Base-by-base conservation (phyloP, 805 yeast genomes). In the Lipomyces kockii region DNA sequence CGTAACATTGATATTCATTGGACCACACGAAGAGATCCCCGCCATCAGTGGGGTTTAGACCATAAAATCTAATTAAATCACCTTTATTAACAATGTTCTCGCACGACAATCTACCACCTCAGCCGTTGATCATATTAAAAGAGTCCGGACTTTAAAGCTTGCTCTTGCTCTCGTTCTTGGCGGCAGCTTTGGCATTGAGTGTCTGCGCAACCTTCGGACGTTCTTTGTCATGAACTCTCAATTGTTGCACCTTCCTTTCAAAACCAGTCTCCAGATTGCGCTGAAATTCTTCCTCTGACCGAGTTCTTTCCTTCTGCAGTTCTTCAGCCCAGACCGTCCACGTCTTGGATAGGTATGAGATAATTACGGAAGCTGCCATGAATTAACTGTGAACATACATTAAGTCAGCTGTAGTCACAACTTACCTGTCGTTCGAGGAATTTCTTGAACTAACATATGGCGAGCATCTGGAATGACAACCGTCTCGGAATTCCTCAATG, bases 371-470 rank as follows among this genome's bases (percentile, higher is more conserved):
- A 8, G 54, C 69, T 56, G 35, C 1, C 8, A 51, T 49, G 58
- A 66, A 5, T 14, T 14, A n/a, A 12, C 32, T 8, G 49, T 58
- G 35, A 17, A 37, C 39, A 29, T 17, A 39, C 9, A 25, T 27
- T 20, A n/a, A 20, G 22, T 6, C 25, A 20, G 46, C n/a, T 43
- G 37, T 6, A 27, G 4, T 27, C 14, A 29, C 56, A 25, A 62
- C 62, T 11, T 53, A 65, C 68, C 72, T 35, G 70, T 37, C 11
- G 35, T 59, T 11, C 11, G 32, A 3, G 73, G 73, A 6, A 39
- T 61, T 49, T 71, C 73, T 17, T 56, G 70, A 12, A 70, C 67
- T 29, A 71, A 37, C 71, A 71, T 66, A 34, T 71, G 73, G 37
- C 63, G 60, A 27, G 62, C 68, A n/a, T 62, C 66, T 17, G 70